Base-by-base conservation (phyloP, 2,329 filamentous ascomycete species). In the Sarocladiaceae sp. region DNA sequence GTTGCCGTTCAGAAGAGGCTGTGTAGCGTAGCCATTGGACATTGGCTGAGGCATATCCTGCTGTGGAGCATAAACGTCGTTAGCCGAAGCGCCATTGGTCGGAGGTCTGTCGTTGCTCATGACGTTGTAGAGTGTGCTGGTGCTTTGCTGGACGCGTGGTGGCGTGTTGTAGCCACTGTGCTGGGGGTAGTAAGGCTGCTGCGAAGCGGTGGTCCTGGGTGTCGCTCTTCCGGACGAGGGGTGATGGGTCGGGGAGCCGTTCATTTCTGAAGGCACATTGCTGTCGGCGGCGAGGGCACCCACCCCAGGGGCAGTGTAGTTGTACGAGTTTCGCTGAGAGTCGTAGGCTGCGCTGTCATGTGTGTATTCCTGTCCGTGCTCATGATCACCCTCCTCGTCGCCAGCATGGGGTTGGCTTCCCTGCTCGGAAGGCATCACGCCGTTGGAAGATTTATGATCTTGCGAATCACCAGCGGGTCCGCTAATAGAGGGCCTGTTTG, bases 71-170 rank as follows among this genome's bases (percentile, higher is more conserved):
- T 94, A 94, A 6, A 82, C 77, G 52, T 94, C 87, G 41, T 75
- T 75, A 16, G 74, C 67, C 11, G 78, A 65, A 23, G 72, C 74
- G n/a, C 83, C 83, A 53, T 56, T 69, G 10, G 79, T 64, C 23
- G 72, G 67, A 39, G 70, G 78, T 20, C 87, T 78, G 48, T 88
- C 85, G 59, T 87, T 88, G 61, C 84, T 90, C 69, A 95, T 89
- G 50, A 94, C 84, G 63, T 82, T 94, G 73, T 95, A 95, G 42
- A 95, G 70, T 59, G 82, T 94, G 70, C 87, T 90, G 1, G 86
- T 82, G 3, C 84, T 76, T 48, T 81, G 73, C 46, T 74, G 69
- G 7, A 77, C 72, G 33, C 88, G 82, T 18, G 89, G 88, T 40
- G 90, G 85, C 1, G 88, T 90, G 60, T 73, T 84, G 66, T 94